Base-by-base conservation (phyloP, 768 basidiomycete species). In the Termitomyces sp. region DNA sequence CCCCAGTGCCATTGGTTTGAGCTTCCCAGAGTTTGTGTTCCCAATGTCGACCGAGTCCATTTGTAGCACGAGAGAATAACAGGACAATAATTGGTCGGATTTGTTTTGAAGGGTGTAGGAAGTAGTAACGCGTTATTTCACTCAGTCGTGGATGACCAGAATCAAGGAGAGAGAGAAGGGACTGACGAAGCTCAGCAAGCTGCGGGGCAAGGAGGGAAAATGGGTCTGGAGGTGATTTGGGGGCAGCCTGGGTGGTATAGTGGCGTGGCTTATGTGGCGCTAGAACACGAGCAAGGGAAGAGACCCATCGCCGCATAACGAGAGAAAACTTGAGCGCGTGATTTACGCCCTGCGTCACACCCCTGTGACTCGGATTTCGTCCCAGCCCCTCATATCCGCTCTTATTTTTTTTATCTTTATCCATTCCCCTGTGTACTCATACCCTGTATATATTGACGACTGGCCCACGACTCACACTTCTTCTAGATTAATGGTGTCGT, bases 91-190 rank as follows among this genome's bases (percentile, higher is more conserved):
- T 75, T 0, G 94, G 94, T 4, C 95, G 81, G 19, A 98, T 78
- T 63, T 96, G 92, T 68, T 98, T 97, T 5, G 93, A 92, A 2
- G 86, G 87, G 60, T 90, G 89, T 38, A 82, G 78, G 70, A 97
- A 97, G 75, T 98, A 97, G 71, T 98, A 96, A 59, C 91, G 84
- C 1, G 94, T 89, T 53, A 95, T 85, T 62, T 91, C 84, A 57
- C 85, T 85, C 52, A 97, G 81, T 0, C 85, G 81, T 15, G 93
- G 88, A 68, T 96, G 87, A 5, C 89, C 87, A 11, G 90, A 90
- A 17, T 87, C 87, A 11, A 98, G 80, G 56, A 98, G 79, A 57
- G 76, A 72, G 60, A 92, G 76, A 17, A 97, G 73, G 19, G 83
- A 85, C 3, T 79, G 75, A 53, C 88, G 85, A 37, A 97, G 75